A percentile compares a stretch with the other conserved stretches of the same genome.
Conservation (phyloP, 352 stramenopile species). For the Pythium insidiosum region DNA sequence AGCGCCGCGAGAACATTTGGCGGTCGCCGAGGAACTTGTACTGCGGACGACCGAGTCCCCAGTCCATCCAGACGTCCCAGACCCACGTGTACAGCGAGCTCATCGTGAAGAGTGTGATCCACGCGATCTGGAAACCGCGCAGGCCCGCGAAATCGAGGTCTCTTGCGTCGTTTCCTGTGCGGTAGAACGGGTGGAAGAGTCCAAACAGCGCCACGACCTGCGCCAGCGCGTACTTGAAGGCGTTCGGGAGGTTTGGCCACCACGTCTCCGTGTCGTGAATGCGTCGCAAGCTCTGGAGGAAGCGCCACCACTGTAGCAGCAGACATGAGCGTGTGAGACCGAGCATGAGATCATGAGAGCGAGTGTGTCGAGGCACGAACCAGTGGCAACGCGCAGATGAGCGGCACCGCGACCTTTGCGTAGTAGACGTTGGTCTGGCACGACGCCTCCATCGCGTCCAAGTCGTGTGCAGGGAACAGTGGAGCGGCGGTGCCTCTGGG, state of each 20-base stretch:
- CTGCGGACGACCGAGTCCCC: conserved; percentile 71
- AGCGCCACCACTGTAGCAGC: conserved; percentile 95
- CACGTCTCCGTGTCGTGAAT: conserved; percentile 93
- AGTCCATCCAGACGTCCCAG: conserved; percentile 86
- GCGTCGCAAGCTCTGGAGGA: conserved; percentile 94
- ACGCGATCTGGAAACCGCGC: conserved; percentile 43
- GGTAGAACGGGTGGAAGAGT: conserved; percentile 79
- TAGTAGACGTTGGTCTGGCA: conserved; percentile 87
- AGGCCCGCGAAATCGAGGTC: conserved; percentile 4
- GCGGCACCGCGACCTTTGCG: conserved; percentile 90
- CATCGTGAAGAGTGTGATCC: conserved; percentile 72
- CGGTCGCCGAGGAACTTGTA: conserved; percentile 71
- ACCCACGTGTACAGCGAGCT: conserved; percentile 78
- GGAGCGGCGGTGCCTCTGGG: not conserved
- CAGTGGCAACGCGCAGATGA: conserved; percentile 93
- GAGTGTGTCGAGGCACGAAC: no score
- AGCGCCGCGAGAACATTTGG: conserved; percentile 79
- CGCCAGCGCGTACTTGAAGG: conserved; percentile 91
- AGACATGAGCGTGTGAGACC: no score
- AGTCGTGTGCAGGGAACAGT: conserved; percentile 8
- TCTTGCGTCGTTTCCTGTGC: conserved; percentile 12
- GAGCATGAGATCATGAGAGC: no score
- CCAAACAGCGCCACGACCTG: conserved; percentile 83
- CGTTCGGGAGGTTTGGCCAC: conserved; percentile 94
- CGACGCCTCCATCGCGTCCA: conserved; percentile 10